Conservation (phyloP, 2,329 filamentous ascomycete species). For the Didymella sp. region DNA sequence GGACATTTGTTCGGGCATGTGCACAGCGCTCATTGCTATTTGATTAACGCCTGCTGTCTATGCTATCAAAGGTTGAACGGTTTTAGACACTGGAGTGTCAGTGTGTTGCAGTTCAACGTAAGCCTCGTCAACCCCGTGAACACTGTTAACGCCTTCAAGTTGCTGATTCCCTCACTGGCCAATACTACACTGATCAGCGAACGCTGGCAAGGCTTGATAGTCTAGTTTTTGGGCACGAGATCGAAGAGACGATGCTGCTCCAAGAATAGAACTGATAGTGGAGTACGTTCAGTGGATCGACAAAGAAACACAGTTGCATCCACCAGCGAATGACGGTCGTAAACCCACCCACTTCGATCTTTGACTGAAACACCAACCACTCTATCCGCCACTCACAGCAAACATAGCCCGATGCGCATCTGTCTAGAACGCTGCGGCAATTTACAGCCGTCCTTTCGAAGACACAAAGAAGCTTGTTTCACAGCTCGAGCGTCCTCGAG, state of each 20-base stretch:
- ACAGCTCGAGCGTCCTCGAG: not conserved
- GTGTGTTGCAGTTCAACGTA: not conserved
- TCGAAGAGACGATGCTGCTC: not conserved
- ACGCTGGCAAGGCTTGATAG: not conserved
- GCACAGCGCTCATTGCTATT: not conserved
- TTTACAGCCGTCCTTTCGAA: not conserved
- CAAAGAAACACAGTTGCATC: conserved; percentile 7
- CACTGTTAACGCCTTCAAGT: not conserved
- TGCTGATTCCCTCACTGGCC: not conserved
- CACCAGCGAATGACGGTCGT: conserved; percentile 7
- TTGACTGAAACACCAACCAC: conserved; percentile 12
- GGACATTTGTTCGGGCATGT: not conserved
- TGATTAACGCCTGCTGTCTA: not conserved
- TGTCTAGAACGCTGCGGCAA: conserved; percentile 12
- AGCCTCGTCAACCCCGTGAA: not conserved
- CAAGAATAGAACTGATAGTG: conserved; percentile 3
- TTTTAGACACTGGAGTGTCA: not conserved
- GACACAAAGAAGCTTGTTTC: not conserved
- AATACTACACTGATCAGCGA: not conserved
- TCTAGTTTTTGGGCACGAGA: not conserved
- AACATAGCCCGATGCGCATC: not conserved
- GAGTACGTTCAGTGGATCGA: conserved; percentile 10
- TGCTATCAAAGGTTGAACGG: not conserved
- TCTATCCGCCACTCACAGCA: conserved; percentile 2
- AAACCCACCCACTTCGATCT: conserved; percentile 1